phyloP scores from a whole-genome alignment of 768 basidiomycete genomes.

The Tricholoma hemisulphureum region DNA sequence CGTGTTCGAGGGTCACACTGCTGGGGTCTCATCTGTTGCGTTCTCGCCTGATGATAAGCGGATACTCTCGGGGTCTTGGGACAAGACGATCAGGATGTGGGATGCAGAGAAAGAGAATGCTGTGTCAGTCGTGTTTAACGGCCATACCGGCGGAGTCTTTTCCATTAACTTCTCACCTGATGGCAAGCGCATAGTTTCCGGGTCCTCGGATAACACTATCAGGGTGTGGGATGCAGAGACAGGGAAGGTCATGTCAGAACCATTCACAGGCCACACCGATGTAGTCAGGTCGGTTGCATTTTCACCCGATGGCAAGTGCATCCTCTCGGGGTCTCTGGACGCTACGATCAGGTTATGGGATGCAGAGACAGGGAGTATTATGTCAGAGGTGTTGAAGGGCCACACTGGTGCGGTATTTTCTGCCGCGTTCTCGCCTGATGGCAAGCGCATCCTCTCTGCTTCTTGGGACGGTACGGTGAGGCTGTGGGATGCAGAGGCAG shows the following conservation, averaged over 20 bases:
- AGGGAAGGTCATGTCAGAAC: background rate
- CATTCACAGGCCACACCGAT: slow-evolving; percentile 19
- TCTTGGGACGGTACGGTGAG: background rate
- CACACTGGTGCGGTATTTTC: background rate
- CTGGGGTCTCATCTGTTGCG: background rate
- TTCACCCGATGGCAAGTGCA: background rate
- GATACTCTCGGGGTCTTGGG: slow-evolving; percentile 20
- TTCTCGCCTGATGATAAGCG: background rate
- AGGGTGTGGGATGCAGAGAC: background rate
- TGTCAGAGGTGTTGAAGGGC: background rate
- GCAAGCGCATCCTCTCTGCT: background rate
- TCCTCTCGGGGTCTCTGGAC: background rate
- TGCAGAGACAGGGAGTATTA: too few relatives aligned
- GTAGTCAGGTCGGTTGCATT: slow-evolving; percentile 7
- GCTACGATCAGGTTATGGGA: background rate
- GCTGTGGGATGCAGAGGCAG: background rate
- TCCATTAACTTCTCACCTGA: background rate
- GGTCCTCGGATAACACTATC: background rate
- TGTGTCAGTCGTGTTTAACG: background rate
- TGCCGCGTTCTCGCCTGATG: slow-evolving; percentile 1
- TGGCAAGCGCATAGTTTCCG: background rate
- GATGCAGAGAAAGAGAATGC: background rate
- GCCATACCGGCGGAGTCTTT: background rate
- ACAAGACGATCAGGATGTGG: slow-evolving; percentile 16
- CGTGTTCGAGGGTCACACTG: background rate